A percentile compares a stretch with the other conserved stretches of the same genome.
Evolutionary conservation across 495 filamentous ascomycete genomes (phyloP).

Genomic region (Lentithecium fluviatile): DNA sequence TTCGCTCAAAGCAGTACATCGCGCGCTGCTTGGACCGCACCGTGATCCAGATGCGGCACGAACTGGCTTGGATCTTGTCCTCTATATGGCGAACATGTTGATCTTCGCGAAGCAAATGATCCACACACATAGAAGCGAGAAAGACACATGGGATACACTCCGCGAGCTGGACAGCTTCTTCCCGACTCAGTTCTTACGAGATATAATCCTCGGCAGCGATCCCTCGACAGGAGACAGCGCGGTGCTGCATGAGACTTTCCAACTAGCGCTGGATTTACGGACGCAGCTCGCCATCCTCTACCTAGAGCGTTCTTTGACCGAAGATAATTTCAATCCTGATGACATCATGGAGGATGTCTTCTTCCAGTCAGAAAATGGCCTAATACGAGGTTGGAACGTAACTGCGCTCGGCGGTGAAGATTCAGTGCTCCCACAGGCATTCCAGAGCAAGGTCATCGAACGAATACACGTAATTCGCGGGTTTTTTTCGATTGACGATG

Average conservation of each 20-base stretch:
- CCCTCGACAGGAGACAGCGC: conserved; percentile 31
- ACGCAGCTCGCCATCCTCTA: conserved; percentile 44
- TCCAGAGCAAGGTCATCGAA: conserved; percentile 8
- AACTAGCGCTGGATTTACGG: conserved; percentile 45
- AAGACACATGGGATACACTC: conserved; percentile 24
- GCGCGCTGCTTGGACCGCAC: conserved; percentile 29
- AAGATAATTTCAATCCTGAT: conserved; percentile 41
- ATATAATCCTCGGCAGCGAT: conserved; percentile 17
- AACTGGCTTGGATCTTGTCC: conserved; percentile 41
- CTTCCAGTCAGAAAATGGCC: not conserved
- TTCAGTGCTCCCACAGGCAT: not conserved
- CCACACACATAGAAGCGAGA: conserved; percentile 6
- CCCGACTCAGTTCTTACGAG: conserved; percentile 38
- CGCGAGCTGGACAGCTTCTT: conserved; percentile 41
- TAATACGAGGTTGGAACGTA: conserved; percentile 23
- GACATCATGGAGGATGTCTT: conserved; percentile 17
- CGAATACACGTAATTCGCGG: conserved; percentile 38
- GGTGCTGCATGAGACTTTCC: conserved; percentile 40
- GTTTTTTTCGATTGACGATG: conserved; percentile 27
- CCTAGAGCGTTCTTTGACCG: conserved; percentile 23
- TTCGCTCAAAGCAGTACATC: conserved; percentile 27
- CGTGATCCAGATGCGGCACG: conserved; percentile 25
- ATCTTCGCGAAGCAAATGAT: conserved; percentile 41
- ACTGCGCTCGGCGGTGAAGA: conserved; percentile 3
- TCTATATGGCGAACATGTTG: conserved; percentile 49